A percentile compares a stretch with the other conserved stretches of the same genome.
These are phyloP conservation scores for Ophiobolus disseminans DNA, from an alignment of 2,329 filamentous ascomycete species.

Conservation along the genomic window DNA sequence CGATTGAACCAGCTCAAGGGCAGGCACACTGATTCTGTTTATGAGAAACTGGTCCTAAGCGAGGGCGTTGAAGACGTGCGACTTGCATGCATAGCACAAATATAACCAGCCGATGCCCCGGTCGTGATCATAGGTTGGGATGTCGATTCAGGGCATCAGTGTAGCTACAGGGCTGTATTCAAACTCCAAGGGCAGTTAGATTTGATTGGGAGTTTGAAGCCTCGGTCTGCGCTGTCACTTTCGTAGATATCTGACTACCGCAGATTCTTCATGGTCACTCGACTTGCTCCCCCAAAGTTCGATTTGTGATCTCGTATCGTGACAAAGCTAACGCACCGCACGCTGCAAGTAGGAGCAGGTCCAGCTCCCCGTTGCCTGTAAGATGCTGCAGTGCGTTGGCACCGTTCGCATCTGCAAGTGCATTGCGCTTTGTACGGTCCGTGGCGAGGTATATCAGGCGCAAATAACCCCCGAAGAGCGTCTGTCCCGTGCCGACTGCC, in stretches of 20 bases:
- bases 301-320: constrained; percentile 6
- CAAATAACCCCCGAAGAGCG: constrained; percentile 20
- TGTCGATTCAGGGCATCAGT: neutral
- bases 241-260: neutral
- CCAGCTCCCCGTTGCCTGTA: constrained; percentile 12
- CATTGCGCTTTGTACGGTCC: constrained; percentile 3
- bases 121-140: neutral
- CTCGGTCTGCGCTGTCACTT: neutral
- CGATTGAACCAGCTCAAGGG: neutral
- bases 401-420: constrained; percentile 12
- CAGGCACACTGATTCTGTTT: neutral
- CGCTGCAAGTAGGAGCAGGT: constrained; percentile 2
- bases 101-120: neutral
- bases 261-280: neutral
- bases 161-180: neutral
- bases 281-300: neutral
- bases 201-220: neutral
- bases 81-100: neutral
- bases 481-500: constrained; percentile 10
- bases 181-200: neutral
- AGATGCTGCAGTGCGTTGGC: constrained; percentile 10
- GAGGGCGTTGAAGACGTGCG: neutral
- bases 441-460: constrained; percentile 8
- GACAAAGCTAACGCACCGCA: neutral
- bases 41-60: neutral